These are phyloP conservation scores for Setomelanomma holmii DNA, from an alignment of 2,329 filamentous ascomycete genomes.

Conservation along the genomic window DNA sequence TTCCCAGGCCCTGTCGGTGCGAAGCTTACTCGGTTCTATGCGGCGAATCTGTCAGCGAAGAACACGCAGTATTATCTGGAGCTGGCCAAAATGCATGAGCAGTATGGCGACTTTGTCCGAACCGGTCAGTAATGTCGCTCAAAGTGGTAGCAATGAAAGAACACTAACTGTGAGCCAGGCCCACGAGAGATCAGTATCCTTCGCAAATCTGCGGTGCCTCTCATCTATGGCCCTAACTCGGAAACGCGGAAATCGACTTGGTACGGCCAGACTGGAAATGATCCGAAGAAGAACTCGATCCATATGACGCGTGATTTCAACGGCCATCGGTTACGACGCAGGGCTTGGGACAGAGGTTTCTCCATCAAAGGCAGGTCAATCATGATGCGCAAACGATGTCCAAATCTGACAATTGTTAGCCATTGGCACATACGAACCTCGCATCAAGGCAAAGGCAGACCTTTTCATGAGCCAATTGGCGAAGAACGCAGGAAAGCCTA, in stretches of 20 bases:
- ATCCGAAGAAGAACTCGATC: slow-evolving; percentile 27
- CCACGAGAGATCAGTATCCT: slow-evolving; percentile 35
- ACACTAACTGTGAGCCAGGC: slow-evolving; percentile 3
- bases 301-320: slow-evolving; percentile 32
- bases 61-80: slow-evolving; percentile 38
- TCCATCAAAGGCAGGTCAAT: slow-evolving; percentile 27
- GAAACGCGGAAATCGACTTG: slow-evolving; percentile 34
- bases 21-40: slow-evolving; percentile 38
- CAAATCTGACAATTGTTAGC: slow-evolving; percentile 10
- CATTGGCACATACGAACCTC: slow-evolving; percentile 30
- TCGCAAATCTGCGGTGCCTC: slow-evolving; percentile 23
- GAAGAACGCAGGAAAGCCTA: slow-evolving; percentile 20
- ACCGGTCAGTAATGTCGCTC: slow-evolving; percentile 30
- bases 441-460: slow-evolving; percentile 33
- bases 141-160: not conserved
- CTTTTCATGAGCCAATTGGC: slow-evolving; percentile 23
- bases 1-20: slow-evolving; percentile 34
- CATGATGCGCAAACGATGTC: not conserved
- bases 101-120: slow-evolving; percentile 46
- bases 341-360: slow-evolving; percentile 39
- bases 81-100: slow-evolving; percentile 33
- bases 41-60: slow-evolving; percentile 31
- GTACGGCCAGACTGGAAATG: slow-evolving; percentile 32
- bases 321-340: slow-evolving; percentile 25
- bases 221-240: slow-evolving; percentile 31